A percentile compares a stretch with the other conserved stretches of the same genome.
Evolutionary conservation across 306 rosid species (phyloP).

Genomic region (Albizia julibrissin): DNA sequence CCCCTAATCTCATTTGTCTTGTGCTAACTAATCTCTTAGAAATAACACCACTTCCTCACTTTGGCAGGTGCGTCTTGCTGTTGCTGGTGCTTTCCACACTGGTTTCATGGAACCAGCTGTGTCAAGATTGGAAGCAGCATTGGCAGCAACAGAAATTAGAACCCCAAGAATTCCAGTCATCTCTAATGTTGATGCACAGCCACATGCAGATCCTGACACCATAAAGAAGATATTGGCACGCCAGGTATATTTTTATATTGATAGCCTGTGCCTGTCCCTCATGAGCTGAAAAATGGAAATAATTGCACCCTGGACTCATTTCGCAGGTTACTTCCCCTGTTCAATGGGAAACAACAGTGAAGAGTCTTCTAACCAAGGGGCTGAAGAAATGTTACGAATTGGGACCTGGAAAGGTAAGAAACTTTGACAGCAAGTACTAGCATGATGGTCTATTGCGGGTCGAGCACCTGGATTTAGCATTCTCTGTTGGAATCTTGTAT

Average conservation of each 20-base stretch:
- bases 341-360: constrained; percentile 97
- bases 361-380: constrained; percentile 77
- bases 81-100: constrained; percentile 98
- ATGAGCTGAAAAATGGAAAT: constrained; percentile 16
- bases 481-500: neutral
- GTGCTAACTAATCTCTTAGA: constrained; percentile 17
- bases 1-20: constrained; percentile 19
- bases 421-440: neutral
- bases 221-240: constrained; percentile 85
- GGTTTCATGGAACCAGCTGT: constrained; percentile 96
- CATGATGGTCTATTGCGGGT: neutral
- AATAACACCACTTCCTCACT: constrained; percentile 18
- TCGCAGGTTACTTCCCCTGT: constrained; percentile 95
- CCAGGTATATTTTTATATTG: constrained; percentile 56
- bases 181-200: constrained; percentile 89
- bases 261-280: constrained; percentile 11
- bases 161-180: constrained; percentile 93
- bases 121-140: constrained; percentile 92
- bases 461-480: neutral
- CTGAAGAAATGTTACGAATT: constrained; percentile 87
- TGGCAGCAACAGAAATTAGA: constrained; percentile 75
- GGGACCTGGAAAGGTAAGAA: constrained; percentile 94
- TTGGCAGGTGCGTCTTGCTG: constrained; percentile 91
- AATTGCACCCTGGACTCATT: constrained; percentile 23
- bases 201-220: constrained; percentile 83